These are phyloP conservation scores for Trametes cubensis DNA, from an alignment of 768 basidiomycete species.

Conservation along the genomic window DNA sequence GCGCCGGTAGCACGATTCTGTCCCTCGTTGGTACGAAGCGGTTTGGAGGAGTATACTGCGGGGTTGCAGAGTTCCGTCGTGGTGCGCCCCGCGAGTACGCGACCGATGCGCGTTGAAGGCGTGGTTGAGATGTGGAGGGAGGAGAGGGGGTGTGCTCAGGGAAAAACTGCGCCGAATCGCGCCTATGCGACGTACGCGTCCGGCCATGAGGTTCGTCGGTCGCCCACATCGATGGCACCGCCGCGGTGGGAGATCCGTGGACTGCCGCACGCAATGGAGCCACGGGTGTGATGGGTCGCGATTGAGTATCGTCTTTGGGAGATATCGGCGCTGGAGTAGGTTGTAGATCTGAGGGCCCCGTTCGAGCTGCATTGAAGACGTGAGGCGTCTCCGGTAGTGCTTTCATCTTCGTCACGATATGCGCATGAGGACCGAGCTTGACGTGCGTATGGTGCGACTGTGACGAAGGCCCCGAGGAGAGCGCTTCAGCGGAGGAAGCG, in stretches of 20 bases:
- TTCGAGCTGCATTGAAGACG: neutral
- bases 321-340: neutral
- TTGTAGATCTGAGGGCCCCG: neutral
- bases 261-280: neutral
- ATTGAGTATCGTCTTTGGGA: neutral
- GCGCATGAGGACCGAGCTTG: slow-evolving; percentile 17
- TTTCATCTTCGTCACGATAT: slow-evolving; percentile 7
- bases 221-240: neutral
- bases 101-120: slow-evolving; percentile 7
- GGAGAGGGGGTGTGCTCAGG: neutral
- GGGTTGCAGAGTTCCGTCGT: slow-evolving; percentile 6
- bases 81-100: slow-evolving; percentile 18
- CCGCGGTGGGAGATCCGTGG: neutral
- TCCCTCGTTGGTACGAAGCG: slow-evolving; percentile 24
- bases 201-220: slow-evolving; percentile 6
- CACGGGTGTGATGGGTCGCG: neutral
- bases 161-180: neutral
- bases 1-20: slow-evolving; percentile 31
- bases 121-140: neutral
- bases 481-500: slow-evolving; percentile 23
- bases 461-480: slow-evolving; percentile 22
- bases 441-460: slow-evolving; percentile 30
- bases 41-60: slow-evolving; percentile 12
- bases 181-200: slow-evolving; percentile 11
- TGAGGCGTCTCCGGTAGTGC: slow-evolving; percentile 7